These are phyloP conservation scores for Borovskyia barvae DNA, from an alignment of 208 protist species.

Conservation along the genomic window DNA sequence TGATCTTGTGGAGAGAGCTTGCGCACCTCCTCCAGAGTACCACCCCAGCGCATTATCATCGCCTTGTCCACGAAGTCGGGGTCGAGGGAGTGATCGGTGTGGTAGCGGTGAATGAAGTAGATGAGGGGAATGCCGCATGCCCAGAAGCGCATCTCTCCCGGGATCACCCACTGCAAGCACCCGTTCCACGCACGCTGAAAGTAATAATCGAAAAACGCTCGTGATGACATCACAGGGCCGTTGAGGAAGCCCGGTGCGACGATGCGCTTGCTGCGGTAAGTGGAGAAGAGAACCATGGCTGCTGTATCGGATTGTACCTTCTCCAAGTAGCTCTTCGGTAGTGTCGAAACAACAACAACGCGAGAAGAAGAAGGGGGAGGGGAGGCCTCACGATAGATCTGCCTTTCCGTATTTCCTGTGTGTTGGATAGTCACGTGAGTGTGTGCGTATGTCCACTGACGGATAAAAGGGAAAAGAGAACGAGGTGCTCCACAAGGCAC, in stretches of 20 bases:
- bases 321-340: background rate
- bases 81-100: slow-evolving; percentile 78
- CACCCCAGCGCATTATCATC: slow-evolving; percentile 85
- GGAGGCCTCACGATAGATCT: too few relatives aligned
- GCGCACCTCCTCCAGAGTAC: slow-evolving; percentile 77
- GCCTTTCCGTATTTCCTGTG: too few relatives aligned
- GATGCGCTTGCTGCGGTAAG: slow-evolving; percentile 75
- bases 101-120: slow-evolving; percentile 88
- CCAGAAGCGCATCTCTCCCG: slow-evolving; percentile 80
- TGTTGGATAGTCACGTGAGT: too few relatives aligned
- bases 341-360: background rate
- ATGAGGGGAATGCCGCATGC: slow-evolving; percentile 64
- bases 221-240: slow-evolving; percentile 59
- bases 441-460: too few relatives aligned
- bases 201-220: slow-evolving; percentile 82
- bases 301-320: background rate
- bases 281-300: slow-evolving; percentile 80
- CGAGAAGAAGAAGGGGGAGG: background rate
- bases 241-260: slow-evolving; percentile 67
- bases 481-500: too few relatives aligned
- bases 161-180: slow-evolving; percentile 62
- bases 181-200: slow-evolving; percentile 81
- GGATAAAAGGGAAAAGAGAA: too few relatives aligned
- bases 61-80: slow-evolving; percentile 74
- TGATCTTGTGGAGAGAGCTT: slow-evolving; percentile 83